These are phyloP conservation scores for Fraxinus nigra DNA, from an alignment of 305 asterid genomes.

Conservation along the genomic window DNA sequence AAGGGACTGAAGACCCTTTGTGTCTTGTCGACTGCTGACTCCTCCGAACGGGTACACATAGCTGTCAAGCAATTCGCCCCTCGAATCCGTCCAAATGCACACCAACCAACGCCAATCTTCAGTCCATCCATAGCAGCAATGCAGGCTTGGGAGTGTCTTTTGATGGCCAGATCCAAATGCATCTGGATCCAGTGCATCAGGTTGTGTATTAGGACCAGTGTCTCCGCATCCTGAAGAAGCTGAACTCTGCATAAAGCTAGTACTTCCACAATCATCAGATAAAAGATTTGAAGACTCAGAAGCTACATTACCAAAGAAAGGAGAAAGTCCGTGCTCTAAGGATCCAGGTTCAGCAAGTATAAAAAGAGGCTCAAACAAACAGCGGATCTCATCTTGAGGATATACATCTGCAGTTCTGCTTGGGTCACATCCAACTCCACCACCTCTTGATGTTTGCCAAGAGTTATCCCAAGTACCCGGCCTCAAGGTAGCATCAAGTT, in stretches of 20 bases:
- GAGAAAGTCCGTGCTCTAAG: slow-evolving; percentile 76
- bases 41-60: slow-evolving; percentile 96
- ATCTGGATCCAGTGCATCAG: slow-evolving; percentile 69
- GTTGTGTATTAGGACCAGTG: slow-evolving; percentile 61
- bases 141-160: slow-evolving; percentile 81
- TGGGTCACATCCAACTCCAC: slow-evolving; percentile 72
- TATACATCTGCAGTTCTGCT: slow-evolving; percentile 65
- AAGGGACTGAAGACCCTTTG: slow-evolving; percentile 96
- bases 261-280: slow-evolving; percentile 79
- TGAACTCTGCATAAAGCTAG: slow-evolving; percentile 64
- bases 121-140: slow-evolving; percentile 99
- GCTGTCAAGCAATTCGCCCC: slow-evolving; percentile 96
- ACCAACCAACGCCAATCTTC: slow-evolving; percentile 99
- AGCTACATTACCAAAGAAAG: slow-evolving; percentile 52
- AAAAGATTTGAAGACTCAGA: slow-evolving; percentile 65
- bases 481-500: slow-evolving; percentile 87
- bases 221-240: slow-evolving; percentile 70
- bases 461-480: slow-evolving; percentile 90
- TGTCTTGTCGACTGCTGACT: slow-evolving; percentile 95
- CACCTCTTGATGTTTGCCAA: slow-evolving; percentile 85
- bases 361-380: slow-evolving; percentile 94
- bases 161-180: slow-evolving; percentile 68
- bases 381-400: slow-evolving; percentile 70
- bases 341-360: slow-evolving; percentile 97
- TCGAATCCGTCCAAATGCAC: slow-evolving; percentile 96